A percentile compares a stretch with the other conserved stretches of the same genome.
These are phyloP conservation scores for Monilinia laxa DNA, from an alignment of 2,329 filamentous ascomycete species.

Conservation along the genomic window DNA sequence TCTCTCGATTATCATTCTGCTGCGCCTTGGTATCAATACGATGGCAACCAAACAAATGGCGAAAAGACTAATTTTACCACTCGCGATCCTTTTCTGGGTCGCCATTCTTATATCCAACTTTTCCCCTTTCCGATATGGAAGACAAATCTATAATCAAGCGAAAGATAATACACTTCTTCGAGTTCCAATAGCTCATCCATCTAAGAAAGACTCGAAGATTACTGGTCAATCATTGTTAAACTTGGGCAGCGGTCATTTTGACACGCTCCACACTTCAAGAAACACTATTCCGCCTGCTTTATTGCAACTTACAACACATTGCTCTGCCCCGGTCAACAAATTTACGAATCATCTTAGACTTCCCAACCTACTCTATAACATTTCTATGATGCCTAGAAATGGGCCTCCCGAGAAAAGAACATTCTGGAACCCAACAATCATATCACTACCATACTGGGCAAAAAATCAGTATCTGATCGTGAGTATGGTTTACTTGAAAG, in stretches of 20 bases:
- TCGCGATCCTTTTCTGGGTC: slow-evolving; percentile 25
- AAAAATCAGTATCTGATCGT: slow-evolving; percentile 43
- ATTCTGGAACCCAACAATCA: slow-evolving; percentile 45
- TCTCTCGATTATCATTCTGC: neutral
- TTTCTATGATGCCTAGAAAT: slow-evolving; percentile 39
- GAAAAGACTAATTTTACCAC: slow-evolving; percentile 29
- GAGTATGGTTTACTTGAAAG: slow-evolving; percentile 40
- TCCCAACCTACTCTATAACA: slow-evolving; percentile 40
- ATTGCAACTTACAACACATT: slow-evolving; percentile 25
- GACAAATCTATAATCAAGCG: neutral
- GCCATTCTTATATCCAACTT: slow-evolving; percentile 18
- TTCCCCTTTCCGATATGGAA: neutral
- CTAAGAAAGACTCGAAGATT: slow-evolving; percentile 20
- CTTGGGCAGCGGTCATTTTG: neutral
- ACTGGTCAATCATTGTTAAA: neutral
- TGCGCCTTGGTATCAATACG: neutral
- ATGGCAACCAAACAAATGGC: slow-evolving; percentile 23
- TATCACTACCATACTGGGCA: slow-evolving; percentile 43
- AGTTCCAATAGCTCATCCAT: slow-evolving; percentile 23
- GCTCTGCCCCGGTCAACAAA: slow-evolving; percentile 35
- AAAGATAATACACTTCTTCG: slow-evolving; percentile 3
- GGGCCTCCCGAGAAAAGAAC: slow-evolving; percentile 31
- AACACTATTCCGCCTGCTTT: slow-evolving; percentile 24
- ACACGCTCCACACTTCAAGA: neutral
- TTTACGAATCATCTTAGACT: slow-evolving; percentile 42